phyloP scores from a whole-genome alignment of 2,329 filamentous ascomycete species.

The Talaromyces sp. region DNA sequence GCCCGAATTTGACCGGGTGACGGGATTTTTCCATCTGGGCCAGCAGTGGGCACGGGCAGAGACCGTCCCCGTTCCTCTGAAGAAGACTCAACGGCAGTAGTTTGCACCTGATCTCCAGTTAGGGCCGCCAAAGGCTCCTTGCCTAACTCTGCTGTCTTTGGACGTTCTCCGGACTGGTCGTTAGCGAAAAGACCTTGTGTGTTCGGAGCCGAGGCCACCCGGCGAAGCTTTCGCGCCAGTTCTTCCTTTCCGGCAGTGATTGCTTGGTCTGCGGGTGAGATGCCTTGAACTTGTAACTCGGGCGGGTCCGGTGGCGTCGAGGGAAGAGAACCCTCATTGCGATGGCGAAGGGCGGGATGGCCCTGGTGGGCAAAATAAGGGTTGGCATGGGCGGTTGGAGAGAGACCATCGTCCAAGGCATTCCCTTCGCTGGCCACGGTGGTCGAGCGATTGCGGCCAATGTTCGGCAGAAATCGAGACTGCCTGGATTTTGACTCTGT shows the following conservation, averaged over 20 bases:
- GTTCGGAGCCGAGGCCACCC: constrained; percentile 95
- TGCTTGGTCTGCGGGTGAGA: constrained; percentile 61
- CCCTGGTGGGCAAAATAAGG: constrained; percentile 98
- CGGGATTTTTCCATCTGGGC: constrained; percentile 59
- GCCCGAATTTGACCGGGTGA: constrained; percentile 62
- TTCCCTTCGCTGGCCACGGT: constrained; percentile 93
- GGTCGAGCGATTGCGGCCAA: constrained; percentile 80
- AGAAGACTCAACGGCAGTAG: constrained; percentile 51
- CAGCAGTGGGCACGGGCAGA: constrained; percentile 29
- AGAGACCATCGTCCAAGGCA: constrained; percentile 79
- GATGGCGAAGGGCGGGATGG: constrained; percentile 85
- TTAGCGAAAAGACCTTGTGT: constrained; percentile 82
- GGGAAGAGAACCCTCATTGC: constrained; percentile 89
- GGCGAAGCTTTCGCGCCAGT: constrained; percentile 82
- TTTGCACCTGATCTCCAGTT: constrained; percentile 48
- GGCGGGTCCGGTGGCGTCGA: constrained; percentile 91
- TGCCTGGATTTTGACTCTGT: constrained; percentile 67
- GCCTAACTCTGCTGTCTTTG: constrained; percentile 78
- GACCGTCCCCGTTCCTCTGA: constrained; percentile 21
- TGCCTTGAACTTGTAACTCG: constrained; percentile 66
- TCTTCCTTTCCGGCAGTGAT: constrained; percentile 86
- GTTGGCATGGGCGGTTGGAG: constrained; percentile 90
- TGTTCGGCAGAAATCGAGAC: constrained; percentile 81
- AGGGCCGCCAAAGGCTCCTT: constrained; percentile 70
- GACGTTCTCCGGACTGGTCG: constrained; percentile 60